Percentiles rank a stretch among this genome's conserved stretches.
Conservation (phyloP, 2,329 filamentous ascomycete genomes). For the Colletotrichum cuscutae region DNA sequence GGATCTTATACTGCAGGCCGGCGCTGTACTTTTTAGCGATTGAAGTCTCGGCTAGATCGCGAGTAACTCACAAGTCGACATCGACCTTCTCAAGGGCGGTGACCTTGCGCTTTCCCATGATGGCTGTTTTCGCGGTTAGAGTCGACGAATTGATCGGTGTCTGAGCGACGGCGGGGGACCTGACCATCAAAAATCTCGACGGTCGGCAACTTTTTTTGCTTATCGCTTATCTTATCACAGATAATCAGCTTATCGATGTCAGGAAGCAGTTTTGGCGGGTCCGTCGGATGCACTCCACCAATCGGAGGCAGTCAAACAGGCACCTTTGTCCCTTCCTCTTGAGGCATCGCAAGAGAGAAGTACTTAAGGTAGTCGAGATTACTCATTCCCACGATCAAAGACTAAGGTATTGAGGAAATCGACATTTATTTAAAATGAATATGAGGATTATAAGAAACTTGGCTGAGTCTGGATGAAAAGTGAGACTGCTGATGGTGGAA, state of each 20-base stretch:
- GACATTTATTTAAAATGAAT: fast-evolving
- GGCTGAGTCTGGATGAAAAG: too few species aligned
- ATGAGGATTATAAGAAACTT: fast-evolving
- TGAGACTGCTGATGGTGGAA: too few species aligned
- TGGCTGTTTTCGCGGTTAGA: slow-evolving; percentile 28
- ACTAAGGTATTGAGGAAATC: too few species aligned
- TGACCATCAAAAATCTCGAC: slow-evolving; percentile 8
- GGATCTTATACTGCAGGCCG: slow-evolving; percentile 91
- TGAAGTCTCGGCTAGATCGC: neutral
- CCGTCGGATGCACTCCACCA: fast-evolving
- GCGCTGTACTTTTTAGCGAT: slow-evolving; percentile 63
- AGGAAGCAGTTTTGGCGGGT: too few species aligned
- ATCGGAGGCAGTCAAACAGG: neutral
- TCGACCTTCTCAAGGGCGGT: slow-evolving; percentile 96
- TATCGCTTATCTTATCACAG: neutral
- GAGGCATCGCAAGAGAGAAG: neutral
- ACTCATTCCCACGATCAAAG: too few species aligned
- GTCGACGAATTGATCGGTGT: neutral
- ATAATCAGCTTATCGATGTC: neutral
- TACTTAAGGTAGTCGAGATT: too few species aligned
- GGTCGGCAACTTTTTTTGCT: slow-evolving; percentile 8
- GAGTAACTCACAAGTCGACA: slow-evolving; percentile 75
- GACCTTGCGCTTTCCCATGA: slow-evolving; percentile 88
- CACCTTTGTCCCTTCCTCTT: neutral
- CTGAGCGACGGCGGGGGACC: slow-evolving; percentile 17